These are phyloP conservation scores for Phylloporus scabripes DNA, from an alignment of 768 basidiomycete species.

Conservation along the genomic window DNA sequence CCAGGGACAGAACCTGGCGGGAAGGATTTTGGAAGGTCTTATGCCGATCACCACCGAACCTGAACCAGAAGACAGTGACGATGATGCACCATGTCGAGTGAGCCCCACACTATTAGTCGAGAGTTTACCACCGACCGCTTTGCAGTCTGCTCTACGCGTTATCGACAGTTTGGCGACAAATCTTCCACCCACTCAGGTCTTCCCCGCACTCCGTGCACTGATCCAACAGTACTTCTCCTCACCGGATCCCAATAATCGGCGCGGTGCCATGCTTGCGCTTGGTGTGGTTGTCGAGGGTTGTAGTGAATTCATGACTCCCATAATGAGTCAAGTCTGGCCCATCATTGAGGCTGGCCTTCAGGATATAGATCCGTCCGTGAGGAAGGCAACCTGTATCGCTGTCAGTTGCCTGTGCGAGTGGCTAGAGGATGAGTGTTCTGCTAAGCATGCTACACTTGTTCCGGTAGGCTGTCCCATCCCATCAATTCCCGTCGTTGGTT, in stretches of 20 bases:
- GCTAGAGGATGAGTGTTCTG: constrained; percentile 88
- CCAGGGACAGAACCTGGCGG: constrained; percentile 78
- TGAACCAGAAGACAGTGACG: constrained; percentile 90
- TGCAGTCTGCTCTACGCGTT: constrained; percentile 85
- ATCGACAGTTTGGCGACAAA: constrained; percentile 90
- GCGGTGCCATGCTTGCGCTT: constrained; percentile 91
- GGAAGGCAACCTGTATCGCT: constrained; percentile 94
- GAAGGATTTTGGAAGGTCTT: constrained; percentile 81
- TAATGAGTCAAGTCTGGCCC: constrained; percentile 91
- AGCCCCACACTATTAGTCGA: constrained; percentile 22
- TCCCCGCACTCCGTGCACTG: constrained; percentile 81
- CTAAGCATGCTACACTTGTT: constrained; percentile 76
- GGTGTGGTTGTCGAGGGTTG: constrained; percentile 97
- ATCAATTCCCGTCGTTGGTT: not conserved
- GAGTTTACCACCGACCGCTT: constrained; percentile 4
- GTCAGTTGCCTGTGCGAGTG: constrained; percentile 97
- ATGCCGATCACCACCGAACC: constrained; percentile 93
- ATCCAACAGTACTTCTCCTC: constrained; percentile 85
- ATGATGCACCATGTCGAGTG: constrained; percentile 89
- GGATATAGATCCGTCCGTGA: constrained; percentile 78
- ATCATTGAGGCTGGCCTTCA: constrained; percentile 83
- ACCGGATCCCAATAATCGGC: constrained; percentile 69
- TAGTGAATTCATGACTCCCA: constrained; percentile 94
- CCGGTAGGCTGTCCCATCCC: constrained; percentile 50
- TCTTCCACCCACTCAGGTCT: constrained; percentile 92